A percentile compares a stretch with the other conserved stretches of the same genome.
Conservation (phyloP, 352 stramenopile species). For the Globisporangium heterothallicum region DNA sequence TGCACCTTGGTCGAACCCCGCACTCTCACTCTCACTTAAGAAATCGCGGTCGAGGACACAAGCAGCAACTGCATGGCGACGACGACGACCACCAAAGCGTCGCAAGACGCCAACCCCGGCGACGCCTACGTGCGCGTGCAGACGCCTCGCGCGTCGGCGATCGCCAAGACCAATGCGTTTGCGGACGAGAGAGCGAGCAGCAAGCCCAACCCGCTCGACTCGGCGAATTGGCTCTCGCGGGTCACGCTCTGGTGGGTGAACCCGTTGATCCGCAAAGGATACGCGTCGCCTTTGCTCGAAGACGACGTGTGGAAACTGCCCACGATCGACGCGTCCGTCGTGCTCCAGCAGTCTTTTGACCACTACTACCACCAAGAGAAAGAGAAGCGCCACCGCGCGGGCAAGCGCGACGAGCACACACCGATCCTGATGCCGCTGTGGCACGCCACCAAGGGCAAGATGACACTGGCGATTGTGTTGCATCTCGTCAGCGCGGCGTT, state of each 20-base stretch:
- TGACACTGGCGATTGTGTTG: slow-evolving; percentile 21
- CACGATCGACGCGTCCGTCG: slow-evolving; percentile 10
- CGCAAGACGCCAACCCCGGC: too few relatives aligned
- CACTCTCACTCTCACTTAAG: neutral
- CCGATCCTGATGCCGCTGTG: slow-evolving; percentile 17
- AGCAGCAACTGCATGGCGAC: neutral
- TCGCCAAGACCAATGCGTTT: neutral
- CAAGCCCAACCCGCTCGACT: slow-evolving; percentile 15
- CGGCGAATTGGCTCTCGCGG: slow-evolving; percentile 15
- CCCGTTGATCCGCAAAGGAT: slow-evolving; percentile 14
- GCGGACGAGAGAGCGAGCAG: slow-evolving; percentile 1
- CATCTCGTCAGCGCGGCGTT: slow-evolving; percentile 19
- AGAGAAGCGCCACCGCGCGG: neutral
- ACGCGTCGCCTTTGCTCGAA: slow-evolving; percentile 18
- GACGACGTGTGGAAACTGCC: slow-evolving; percentile 28
- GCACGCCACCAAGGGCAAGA: slow-evolving; percentile 22
- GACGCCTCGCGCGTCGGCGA: slow-evolving; percentile 7
- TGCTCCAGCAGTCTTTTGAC: slow-evolving; percentile 24
- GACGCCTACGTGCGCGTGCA: slow-evolving; percentile 13
- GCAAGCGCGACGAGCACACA: neutral
- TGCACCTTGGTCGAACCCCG: neutral
- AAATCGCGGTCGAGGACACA: neutral
- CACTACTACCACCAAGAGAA: slow-evolving; percentile 5
- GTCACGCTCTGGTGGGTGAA: slow-evolving; percentile 20
- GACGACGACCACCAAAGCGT: neutral